Percentiles rank a stretch among this genome's conserved stretches.
phyloP scores from a whole-genome alignment of 768 basidiomycete genomes.

The Panaeolus papilionaceus region DNA sequence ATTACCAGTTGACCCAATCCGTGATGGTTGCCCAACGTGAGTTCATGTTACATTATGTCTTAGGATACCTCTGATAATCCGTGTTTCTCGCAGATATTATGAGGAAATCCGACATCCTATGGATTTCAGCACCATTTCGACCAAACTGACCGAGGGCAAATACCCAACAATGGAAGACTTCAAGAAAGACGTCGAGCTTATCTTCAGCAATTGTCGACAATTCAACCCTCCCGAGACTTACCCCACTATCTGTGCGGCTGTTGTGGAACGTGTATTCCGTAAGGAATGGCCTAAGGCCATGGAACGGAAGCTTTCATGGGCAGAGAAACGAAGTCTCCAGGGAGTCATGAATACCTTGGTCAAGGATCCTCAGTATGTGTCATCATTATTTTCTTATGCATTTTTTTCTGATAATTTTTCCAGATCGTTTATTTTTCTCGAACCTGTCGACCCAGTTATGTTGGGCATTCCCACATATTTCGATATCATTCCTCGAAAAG shows the following conservation, averaged over 20 bases:
- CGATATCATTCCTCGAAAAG: conserved; percentile 82
- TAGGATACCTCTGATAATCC: conserved; percentile 18
- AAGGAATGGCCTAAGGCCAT: conserved; percentile 85
- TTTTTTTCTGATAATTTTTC: conserved; percentile 20
- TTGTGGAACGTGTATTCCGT: conserved; percentile 77
- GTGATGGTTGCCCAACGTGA: conserved; percentile 91
- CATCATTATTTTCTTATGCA: conserved; percentile 22
- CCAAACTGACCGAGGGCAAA: conserved; percentile 67
- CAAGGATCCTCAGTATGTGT: conserved; percentile 69
- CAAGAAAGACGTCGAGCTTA: conserved; percentile 77
- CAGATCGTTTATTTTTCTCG: conserved; percentile 80
- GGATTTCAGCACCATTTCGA: conserved; percentile 87
- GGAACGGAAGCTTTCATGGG: conserved; percentile 74
- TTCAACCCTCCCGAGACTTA: conserved; percentile 90
- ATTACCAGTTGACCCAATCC: conserved; percentile 82
- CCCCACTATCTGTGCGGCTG: conserved; percentile 73
- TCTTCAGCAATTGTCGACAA: conserved; percentile 88
- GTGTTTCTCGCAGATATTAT: conserved; percentile 68
- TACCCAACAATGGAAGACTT: conserved; percentile 88
- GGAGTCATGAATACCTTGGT: conserved; percentile 71
- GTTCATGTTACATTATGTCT: conserved; percentile 34
- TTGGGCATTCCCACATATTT: conserved; percentile 89
- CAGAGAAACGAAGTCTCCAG: conserved; percentile 82
- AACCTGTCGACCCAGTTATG: conserved; percentile 87
- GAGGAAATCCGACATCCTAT: conserved; percentile 93